Percentiles rank a stretch among this genome's conserved stretches.
Conservation (phyloP, 495 filamentous ascomycete genomes). For the Aspergillus hancockii region DNA sequence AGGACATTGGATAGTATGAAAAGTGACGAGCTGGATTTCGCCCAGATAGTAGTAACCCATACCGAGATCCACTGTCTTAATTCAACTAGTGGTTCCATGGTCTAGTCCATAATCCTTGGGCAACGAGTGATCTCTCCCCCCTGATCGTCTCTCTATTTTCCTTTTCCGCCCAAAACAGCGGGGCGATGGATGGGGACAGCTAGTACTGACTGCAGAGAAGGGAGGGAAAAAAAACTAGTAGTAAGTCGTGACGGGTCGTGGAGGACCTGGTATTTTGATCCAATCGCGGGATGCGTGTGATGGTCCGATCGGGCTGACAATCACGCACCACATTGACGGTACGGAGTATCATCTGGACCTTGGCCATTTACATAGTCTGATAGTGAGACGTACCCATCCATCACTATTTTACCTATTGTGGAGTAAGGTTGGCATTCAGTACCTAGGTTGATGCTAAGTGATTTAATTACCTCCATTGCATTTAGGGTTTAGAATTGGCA, state of each 20-base stretch:
- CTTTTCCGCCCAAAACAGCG: slow-evolving; percentile 18
- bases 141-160: not conserved
- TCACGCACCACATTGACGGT: slow-evolving; percentile 15
- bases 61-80: slow-evolving; percentile 12
- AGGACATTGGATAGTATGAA: not conserved
- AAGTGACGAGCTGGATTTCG: not conserved
- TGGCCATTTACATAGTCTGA: not conserved
- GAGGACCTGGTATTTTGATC: slow-evolving; percentile 13
- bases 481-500: not conserved
- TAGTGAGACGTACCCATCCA: not conserved
- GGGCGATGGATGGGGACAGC: slow-evolving; percentile 12
- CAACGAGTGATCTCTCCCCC: slow-evolving; percentile 4
- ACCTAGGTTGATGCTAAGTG: not conserved
- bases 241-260: slow-evolving; percentile 6
- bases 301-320: slow-evolving; percentile 27
- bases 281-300: slow-evolving; percentile 25
- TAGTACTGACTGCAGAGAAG: slow-evolving; percentile 12
- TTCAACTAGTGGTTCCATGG: slow-evolving; percentile 11
- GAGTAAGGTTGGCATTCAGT: not conserved
- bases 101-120: slow-evolving; percentile 4
- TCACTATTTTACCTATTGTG: not conserved
- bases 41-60: not conserved
- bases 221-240: not conserved
- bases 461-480: not conserved
- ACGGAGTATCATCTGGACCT: not conserved